Conservation (phyloP, 257 asterid species). For the Primulina tabacum region DNA sequence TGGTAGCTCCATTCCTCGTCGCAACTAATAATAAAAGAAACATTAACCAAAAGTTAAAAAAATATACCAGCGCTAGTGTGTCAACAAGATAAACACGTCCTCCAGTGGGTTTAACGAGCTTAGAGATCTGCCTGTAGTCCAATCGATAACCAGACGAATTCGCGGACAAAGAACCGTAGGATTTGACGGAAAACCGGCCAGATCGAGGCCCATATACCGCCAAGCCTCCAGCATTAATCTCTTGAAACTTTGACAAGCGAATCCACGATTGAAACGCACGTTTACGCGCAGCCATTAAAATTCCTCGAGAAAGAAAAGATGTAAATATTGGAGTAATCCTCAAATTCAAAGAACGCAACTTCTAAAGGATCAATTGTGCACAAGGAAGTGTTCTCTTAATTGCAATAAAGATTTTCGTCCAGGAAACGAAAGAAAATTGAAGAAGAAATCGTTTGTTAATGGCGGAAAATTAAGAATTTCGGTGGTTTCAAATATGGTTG, state of each 20-base stretch:
- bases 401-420: background rate
- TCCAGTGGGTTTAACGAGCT: constrained; percentile 38
- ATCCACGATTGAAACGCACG: constrained; percentile 32
- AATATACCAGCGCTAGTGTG: constrained; percentile 50
- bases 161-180: constrained; percentile 32
- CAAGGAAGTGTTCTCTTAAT: background rate
- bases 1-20: background rate
- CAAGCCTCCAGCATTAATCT: constrained; percentile 22
- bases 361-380: background rate
- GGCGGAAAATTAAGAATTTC: background rate
- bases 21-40: background rate
- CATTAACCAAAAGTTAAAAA: background rate
- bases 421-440: background rate
- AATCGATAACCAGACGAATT: constrained; percentile 26
- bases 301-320: background rate
- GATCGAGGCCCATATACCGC: constrained; percentile 11
- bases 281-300: constrained; percentile 31
- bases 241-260: constrained; percentile 28
- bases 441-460: background rate
- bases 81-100: constrained; percentile 51
- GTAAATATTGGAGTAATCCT: background rate
- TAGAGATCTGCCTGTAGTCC: constrained; percentile 44
- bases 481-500: background rate
- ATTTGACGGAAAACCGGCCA: constrained; percentile 16
- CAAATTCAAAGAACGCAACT: background rate